Evolutionary conservation across 805 yeast genomes (phyloP).

Genomic region (Candida sithepensis): DNA sequence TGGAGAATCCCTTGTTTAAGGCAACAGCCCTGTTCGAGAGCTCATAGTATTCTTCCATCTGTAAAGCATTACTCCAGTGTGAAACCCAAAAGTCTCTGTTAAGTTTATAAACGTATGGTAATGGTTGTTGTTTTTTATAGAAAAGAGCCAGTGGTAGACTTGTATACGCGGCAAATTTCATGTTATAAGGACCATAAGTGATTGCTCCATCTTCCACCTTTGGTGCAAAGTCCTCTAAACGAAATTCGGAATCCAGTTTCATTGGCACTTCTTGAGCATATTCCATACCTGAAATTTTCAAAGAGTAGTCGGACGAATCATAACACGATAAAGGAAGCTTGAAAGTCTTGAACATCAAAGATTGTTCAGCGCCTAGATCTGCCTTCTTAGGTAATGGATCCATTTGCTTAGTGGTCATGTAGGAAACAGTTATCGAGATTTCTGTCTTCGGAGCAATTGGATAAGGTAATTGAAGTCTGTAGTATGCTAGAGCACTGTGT

Average conservation of each 20-base stretch:
- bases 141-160: slow-evolving; percentile 49
- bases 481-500: slow-evolving; percentile 33
- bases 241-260: slow-evolving; percentile 22
- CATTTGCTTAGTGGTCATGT: slow-evolving; percentile 44
- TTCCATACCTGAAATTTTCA: slow-evolving; percentile 14
- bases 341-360: slow-evolving; percentile 45
- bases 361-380: slow-evolving; percentile 58
- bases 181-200: slow-evolving; percentile 52
- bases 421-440: slow-evolving; percentile 44
- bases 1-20: slow-evolving; percentile 67
- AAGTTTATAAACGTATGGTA: slow-evolving; percentile 56
- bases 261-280: slow-evolving; percentile 15
- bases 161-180: slow-evolving; percentile 41
- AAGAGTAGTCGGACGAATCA: slow-evolving; percentile 36
- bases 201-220: slow-evolving; percentile 37
- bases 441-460: slow-evolving; percentile 65
- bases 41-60: slow-evolving; percentile 85
- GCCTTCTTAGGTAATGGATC: slow-evolving; percentile 64
- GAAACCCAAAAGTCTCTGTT: slow-evolving; percentile 85
- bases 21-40: slow-evolving; percentile 71
- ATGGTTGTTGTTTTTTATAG: slow-evolving; percentile 64
- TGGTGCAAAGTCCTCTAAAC: slow-evolving; percentile 22
- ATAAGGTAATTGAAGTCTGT: slow-evolving; percentile 50
- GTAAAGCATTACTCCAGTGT: slow-evolving; percentile 68
- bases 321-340: slow-evolving; percentile 63